Evolutionary conservation across 495 filamentous ascomycete genomes (phyloP).

Genomic region (Acidomyces sp.): DNA sequence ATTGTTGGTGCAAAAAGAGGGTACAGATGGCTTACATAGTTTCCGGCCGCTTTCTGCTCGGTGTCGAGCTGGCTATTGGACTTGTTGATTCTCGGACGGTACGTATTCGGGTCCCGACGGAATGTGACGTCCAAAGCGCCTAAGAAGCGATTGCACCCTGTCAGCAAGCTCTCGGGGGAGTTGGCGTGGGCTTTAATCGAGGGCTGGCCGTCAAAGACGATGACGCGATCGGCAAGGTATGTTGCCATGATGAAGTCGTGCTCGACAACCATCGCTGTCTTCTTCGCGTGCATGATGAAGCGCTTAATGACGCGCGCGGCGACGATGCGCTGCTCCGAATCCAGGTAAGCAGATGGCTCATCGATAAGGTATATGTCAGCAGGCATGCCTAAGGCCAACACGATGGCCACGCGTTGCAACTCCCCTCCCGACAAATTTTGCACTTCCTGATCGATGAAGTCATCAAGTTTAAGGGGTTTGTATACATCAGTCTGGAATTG

Average conservation of each 20-base stretch:
- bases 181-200: constrained; percentile 80
- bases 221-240: constrained; percentile 93
- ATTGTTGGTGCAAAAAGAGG: neutral
- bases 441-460: constrained; percentile 98
- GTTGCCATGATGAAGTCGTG: constrained; percentile 99
- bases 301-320: constrained; percentile 95
- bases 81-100: constrained; percentile 96
- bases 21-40: constrained; percentile 54
- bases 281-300: constrained; percentile 99
- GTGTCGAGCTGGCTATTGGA: constrained; percentile 86
- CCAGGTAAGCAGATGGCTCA: constrained; percentile 86
- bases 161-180: constrained; percentile 77
- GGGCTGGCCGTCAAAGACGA: constrained; percentile 91
- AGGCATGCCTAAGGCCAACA: constrained; percentile 85
- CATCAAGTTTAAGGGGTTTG: constrained; percentile 92
- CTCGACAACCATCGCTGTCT: constrained; percentile 97
- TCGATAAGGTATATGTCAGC: constrained; percentile 98
- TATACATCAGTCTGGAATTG: constrained; percentile 99
- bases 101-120: constrained; percentile 93
- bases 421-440: constrained; percentile 98
- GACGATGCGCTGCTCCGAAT: constrained; percentile 97
- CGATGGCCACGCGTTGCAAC: constrained; percentile 95
- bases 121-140: constrained; percentile 95
- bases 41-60: constrained; percentile 86
- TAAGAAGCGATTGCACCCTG: constrained; percentile 92